Conservation (phyloP, 345 rosid species). For the Aurinia saxatilis region DNA sequence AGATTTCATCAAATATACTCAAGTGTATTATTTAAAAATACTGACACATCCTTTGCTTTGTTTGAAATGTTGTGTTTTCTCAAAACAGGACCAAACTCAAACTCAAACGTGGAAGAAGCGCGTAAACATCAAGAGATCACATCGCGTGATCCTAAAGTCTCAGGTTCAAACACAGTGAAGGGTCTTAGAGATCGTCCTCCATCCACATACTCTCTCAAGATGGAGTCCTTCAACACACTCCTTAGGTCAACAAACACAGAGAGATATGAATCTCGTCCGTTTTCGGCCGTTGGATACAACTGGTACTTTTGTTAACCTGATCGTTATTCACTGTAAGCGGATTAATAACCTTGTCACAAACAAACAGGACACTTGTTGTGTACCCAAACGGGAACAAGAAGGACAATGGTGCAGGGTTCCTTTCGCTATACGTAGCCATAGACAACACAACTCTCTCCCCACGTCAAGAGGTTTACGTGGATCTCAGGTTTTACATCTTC, state of each 20-base stretch:
- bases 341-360: no score
- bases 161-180: not conserved
- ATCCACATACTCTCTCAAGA: constrained; percentile 8
- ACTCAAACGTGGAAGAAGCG: no score
- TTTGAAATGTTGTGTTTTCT: no score
- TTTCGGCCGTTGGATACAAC: not conserved
- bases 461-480: constrained; percentile 9
- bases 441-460: not conserved
- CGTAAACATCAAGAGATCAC: not conserved
- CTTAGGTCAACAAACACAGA: not conserved
- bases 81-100: no score
- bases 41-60: no score
- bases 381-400: constrained; percentile 18
- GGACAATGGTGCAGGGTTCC: constrained; percentile 5
- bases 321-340: not conserved
- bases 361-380: constrained; percentile 16
- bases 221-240: constrained; percentile 5
- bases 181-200: constrained; percentile 10
- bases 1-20: no score
- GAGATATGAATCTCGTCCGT: constrained; percentile 11
- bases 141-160: not conserved
- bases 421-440: constrained; percentile 24
- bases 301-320: not conserved
- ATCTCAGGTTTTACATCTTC: constrained; percentile 22
- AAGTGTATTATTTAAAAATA: no score